phyloP scores from a whole-genome alignment of 78 protist species.

The Monosiga brevicollis region DNA sequence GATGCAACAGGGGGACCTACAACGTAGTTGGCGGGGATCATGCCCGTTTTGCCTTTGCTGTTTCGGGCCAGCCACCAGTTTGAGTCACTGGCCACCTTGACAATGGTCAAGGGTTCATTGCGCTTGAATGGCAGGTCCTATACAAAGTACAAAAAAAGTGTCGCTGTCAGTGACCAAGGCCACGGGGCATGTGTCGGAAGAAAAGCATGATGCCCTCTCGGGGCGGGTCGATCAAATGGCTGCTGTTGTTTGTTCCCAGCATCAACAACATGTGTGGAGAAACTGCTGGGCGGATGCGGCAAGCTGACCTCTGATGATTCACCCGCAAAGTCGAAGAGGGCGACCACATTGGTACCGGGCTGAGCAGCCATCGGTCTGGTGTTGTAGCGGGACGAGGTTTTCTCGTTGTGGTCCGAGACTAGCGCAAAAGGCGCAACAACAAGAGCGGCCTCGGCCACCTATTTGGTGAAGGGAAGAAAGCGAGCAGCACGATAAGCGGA shows the following conservation, averaged over 20 bases:
- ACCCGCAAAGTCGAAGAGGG: background rate
- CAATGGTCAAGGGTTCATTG: background rate
- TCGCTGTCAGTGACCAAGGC: background rate
- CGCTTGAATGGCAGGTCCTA: background rate
- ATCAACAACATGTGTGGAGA: background rate
- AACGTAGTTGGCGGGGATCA: slow-evolving; percentile 1
- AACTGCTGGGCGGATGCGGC: background rate
- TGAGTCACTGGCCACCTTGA: background rate
- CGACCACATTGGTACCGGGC: background rate
- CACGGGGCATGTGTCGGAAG: background rate
- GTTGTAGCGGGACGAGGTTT: no score
- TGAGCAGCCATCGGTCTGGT: no score
- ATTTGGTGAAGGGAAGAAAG: no score
- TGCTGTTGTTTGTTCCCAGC: background rate
- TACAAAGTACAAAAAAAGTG: background rate
- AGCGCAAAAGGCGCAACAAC: no score
- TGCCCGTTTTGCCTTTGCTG: background rate
- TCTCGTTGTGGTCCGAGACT: no score
- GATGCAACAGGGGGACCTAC: no score
- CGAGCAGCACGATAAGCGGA: no score
- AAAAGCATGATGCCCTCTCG: no score
- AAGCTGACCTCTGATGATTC: background rate
- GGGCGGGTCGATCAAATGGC: background rate
- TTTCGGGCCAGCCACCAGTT: background rate
- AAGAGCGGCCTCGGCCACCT: no score